Percentiles rank a stretch among this genome's conserved stretches.
phyloP scores from a whole-genome alignment of 1,139 yeast species.

The Saccharomyces uvarum region DNA sequence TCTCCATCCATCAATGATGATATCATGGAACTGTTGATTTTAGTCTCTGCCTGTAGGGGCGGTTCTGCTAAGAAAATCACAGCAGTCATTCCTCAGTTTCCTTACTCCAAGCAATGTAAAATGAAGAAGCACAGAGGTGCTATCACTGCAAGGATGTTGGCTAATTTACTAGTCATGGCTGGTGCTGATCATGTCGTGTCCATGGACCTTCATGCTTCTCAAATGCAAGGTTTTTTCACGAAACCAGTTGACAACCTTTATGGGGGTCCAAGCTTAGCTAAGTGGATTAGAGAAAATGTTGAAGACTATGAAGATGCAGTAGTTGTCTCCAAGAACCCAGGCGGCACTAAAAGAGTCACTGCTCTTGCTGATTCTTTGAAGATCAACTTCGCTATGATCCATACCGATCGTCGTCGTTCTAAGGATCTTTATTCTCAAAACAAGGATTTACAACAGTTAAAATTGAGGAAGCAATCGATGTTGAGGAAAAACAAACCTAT shows the following conservation, averaged over 20 bases:
- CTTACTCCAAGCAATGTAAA: constrained; percentile 93
- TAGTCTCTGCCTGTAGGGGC: constrained; percentile 92
- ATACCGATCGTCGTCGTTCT: constrained; percentile 90
- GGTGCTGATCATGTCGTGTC: constrained; percentile 98
- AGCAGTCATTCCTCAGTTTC: constrained; percentile 95
- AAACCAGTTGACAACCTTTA: constrained; percentile 94
- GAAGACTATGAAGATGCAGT: constrained; percentile 77
- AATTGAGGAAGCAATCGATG: constrained; percentile 35
- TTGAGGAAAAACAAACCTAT: constrained; percentile 32
- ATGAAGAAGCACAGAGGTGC: constrained; percentile 99
- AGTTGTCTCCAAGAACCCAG: constrained; percentile 91
- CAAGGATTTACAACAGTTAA: constrained; percentile 29
- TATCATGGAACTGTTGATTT: constrained; percentile 88
- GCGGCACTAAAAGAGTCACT: constrained; percentile 96
- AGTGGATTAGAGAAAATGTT: constrained; percentile 91
- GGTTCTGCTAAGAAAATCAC: constrained; percentile 96
- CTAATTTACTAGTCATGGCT: constrained; percentile 90
- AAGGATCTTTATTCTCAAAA: constrained; percentile 54
- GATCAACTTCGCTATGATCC: constrained; percentile 97
- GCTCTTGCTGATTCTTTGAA: constrained; percentile 92
- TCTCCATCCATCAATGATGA: constrained; percentile 86
- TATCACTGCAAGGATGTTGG: constrained; percentile 97
- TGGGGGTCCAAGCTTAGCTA: constrained; percentile 93
- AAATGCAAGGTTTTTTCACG: constrained; percentile 97
- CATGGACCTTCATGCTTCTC: constrained; percentile 97